Evolutionary conservation across 305 asterid genomes (phyloP), one percentile per base, ranked within the genome.

Genomic region (Fraxinus latifolia): DNA sequence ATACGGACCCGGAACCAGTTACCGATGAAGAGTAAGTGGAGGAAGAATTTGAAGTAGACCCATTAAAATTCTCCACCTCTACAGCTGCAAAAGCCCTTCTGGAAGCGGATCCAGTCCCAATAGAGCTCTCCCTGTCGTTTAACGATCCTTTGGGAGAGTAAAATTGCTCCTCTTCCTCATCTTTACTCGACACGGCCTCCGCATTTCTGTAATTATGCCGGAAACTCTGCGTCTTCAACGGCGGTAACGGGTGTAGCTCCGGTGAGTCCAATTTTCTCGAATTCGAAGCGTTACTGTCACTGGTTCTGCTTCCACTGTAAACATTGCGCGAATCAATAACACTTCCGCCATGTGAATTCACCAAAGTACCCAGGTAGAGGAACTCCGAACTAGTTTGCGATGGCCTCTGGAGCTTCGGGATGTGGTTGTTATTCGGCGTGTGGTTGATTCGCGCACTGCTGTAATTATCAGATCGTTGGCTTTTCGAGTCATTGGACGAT

Each of bases 241-340:
- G 98, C 55, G 97, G 96, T 89, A 95, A 85, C 12, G 99, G 98
- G 1, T 91, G 90, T 86, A 95, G 95, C 90, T 95, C 98, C 85
- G 99, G 99, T 44, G 97, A 95, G 65, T 89, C 93, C 84, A 89
- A 67, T 79, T 91, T 92, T 32, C 89, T 82, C 2, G 90, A 39
- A 87, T 83, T 42, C 5, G 87, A 42, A 74, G 88, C 77, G 53
- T 76, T 73, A 32, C 78, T 86, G n/a, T 62, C 83, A 32, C 68
- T 83, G 27, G 83, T 77, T 80, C 82, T 79, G 81, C 84, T 81
- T 83, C 88, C 87, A 27, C 79, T 86, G 27, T 72, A 83, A 15
- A 82, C 86, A 79, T 70, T 84, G 7, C 53, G 82, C 11, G 77
- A 50, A 5, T 83, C 86, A 7, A 81, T 78, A n/a, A 79, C 89